Conservation (phyloP, 208 protist genomes). For the Trypanosoma brucei region DNA sequence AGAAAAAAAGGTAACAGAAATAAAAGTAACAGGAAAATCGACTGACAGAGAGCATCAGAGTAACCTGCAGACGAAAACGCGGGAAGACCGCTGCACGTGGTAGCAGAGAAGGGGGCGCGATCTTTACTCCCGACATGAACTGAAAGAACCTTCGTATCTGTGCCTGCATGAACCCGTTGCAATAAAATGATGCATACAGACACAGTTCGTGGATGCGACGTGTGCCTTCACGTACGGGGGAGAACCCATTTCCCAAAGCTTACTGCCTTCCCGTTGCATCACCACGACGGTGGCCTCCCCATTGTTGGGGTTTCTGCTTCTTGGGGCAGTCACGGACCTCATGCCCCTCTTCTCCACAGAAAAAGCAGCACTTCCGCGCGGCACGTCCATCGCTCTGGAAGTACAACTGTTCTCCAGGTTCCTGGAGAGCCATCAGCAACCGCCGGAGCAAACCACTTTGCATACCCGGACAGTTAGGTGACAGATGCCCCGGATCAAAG, state of each 20-base stretch:
- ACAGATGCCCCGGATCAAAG: slow-evolving; percentile 84
- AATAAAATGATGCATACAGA: too few relatives aligned
- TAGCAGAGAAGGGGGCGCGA: too few relatives aligned
- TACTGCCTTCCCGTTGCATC: slow-evolving; percentile 3
- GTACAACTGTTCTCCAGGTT: slow-evolving; percentile 60
- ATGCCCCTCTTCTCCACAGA: slow-evolving; percentile 79
- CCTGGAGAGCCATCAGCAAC: slow-evolving; percentile 53
- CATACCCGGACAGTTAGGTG: slow-evolving; percentile 71
- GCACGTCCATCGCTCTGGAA: slow-evolving; percentile 36
- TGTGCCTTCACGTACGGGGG: too few relatives aligned
- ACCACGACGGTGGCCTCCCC: slow-evolving; percentile 16
- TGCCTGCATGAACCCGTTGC: too few relatives aligned
- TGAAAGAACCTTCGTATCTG: too few relatives aligned
- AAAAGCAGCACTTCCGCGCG: slow-evolving; percentile 58
- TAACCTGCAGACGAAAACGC: too few relatives aligned
- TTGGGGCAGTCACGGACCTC: slow-evolving; percentile 67
- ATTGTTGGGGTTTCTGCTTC: slow-evolving; percentile 34
- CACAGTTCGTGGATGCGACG: too few relatives aligned
- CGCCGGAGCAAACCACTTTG: slow-evolving; percentile 64
- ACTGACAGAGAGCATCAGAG: too few relatives aligned
- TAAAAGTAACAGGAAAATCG: too few relatives aligned
- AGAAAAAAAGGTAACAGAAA: background rate
- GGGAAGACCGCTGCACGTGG: too few relatives aligned
- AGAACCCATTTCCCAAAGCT: background rate
- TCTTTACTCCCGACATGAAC: too few relatives aligned